Evolutionary conservation across 225 moss, liverwort and hornwort genomes (phyloP).

Genomic region (Neckera pumila): DNA sequence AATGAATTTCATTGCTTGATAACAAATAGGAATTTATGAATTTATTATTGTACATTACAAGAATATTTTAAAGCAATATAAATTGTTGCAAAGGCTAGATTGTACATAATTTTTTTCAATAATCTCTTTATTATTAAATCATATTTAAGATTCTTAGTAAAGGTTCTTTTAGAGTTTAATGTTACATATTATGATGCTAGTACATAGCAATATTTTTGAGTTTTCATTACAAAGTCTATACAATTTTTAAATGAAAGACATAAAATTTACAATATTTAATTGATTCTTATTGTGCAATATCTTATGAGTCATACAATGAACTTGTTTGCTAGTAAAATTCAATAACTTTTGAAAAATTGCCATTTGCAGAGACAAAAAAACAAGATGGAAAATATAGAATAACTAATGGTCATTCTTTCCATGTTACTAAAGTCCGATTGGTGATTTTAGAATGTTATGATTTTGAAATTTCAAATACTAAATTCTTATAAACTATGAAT

Average conservation of each 20-base stretch:
- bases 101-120: fast-evolving
- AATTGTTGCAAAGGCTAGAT: background rate
- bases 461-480: background rate
- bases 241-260: background rate
- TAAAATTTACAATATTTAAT: background rate
- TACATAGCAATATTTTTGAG: background rate
- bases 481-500: background rate
- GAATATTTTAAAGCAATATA: background rate
- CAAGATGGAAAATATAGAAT: background rate
- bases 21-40: background rate
- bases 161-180: background rate
- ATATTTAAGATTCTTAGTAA: background rate
- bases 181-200: background rate
- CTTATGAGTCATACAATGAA: background rate
- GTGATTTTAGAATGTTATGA: background rate
- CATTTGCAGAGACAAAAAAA: background rate
- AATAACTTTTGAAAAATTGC: background rate
- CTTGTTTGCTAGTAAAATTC: background rate
- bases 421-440: background rate
- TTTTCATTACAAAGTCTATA: no score
- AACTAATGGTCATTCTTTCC: fast-evolving
- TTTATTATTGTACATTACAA: background rate
- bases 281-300: background rate
- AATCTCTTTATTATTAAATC: background rate
- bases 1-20: background rate